Percentiles rank a stretch among this genome's conserved stretches.
phyloP scores from a whole-genome alignment of 768 basidiomycete genomes.

The Termitomyces sp. region DNA sequence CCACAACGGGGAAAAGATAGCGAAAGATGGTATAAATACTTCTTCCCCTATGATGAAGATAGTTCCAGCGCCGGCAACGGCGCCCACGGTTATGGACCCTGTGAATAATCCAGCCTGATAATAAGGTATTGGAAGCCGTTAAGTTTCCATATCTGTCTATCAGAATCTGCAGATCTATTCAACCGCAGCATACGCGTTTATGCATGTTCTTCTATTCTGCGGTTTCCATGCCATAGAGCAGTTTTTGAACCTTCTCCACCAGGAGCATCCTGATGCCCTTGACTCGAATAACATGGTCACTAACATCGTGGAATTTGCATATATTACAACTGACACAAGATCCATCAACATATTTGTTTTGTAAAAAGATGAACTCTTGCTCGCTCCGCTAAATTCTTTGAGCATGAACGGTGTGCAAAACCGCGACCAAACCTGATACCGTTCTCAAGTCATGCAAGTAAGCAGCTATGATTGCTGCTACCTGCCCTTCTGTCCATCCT shows the following conservation, averaged over 20 bases:
- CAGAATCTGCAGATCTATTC: neutral
- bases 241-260: too few relatives aligned
- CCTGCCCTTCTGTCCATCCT: constrained; percentile 28
- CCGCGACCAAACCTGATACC: constrained; percentile 41
- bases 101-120: neutral
- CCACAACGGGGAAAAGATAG: neutral
- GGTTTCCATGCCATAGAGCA: neutral
- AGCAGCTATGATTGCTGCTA: constrained; percentile 32
- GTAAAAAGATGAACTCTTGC: neutral
- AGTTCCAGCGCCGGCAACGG: neutral
- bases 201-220: neutral
- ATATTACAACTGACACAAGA: neutral
- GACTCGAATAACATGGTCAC: too few relatives aligned
- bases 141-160: neutral
- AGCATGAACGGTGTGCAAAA: constrained; percentile 48
- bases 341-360: neutral
- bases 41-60: neutral
- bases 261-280: neutral
- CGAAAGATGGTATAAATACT: neutral
- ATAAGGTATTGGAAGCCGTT: neutral
- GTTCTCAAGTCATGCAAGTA: constrained; percentile 42
- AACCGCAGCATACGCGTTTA: neutral
- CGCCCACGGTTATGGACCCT: too few relatives aligned
- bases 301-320: neutral
- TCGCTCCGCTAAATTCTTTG: neutral